Base-by-base conservation (phyloP, 208 protist genomes). In the Porcisia deanei region DNA sequence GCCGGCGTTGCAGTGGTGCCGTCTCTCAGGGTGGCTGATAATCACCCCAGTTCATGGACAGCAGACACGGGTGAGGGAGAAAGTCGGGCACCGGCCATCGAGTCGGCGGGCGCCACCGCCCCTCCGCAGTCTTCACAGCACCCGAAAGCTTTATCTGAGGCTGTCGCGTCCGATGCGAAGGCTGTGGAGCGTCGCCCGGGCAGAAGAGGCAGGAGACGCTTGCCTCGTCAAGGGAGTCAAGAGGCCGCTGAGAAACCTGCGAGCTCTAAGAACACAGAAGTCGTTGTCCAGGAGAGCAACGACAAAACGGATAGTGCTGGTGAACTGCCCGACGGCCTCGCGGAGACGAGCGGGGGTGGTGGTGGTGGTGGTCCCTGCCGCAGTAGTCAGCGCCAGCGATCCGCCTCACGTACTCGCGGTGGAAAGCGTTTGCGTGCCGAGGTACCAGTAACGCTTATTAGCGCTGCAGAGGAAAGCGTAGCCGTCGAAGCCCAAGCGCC, bases 381-480 rank as follows among this genome's bases (percentile, higher is more conserved):
- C 16, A 49, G 61, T 66, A n/a, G 39, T 5, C 39, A 7, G 39
- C 61, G 20, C n/a, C 16, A 25, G 61, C 61, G 47, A 55, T 54
- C 45, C 16, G 37, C 9, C 10, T 25, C 65, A 30, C 65, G 65
- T n/a, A 55, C 45, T 47, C 41, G 65, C 25, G 10, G 65, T 55
- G 65, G 67, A 25, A 72, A 47, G 67, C 67, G 67, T 14, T 49
- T 72, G 52, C 25, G 52, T 60, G 67, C 67, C 16, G 25, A 12
- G 34, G 12, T 34, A 25, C 30, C 49, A 9, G 43, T 47, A 57
- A 43, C 18, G 25, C 43, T 3, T 47, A 20, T 14, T 10, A 43
- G 20, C 16, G 37, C 69, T 53, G 54, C 55, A 2, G 39, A 37
- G 16, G 69, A 20, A 20, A 43, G 10, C 1, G 8, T 25, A 49